phyloP scores from a whole-genome alignment of 148 eudicot genomes.

The Rhododendron molle region DNA sequence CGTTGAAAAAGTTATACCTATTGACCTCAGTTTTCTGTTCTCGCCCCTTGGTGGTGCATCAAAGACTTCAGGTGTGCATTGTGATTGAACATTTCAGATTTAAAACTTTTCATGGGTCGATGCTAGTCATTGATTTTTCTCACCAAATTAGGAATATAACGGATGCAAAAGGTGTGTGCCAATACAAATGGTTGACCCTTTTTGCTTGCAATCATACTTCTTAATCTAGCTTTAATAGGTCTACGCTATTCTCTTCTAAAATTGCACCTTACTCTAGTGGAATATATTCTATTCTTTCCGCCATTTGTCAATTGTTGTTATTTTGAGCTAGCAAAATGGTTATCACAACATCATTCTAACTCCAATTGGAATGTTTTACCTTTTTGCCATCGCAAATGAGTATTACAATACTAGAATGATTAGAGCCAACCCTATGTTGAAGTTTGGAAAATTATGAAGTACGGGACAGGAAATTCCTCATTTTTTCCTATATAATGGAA shows the following conservation, averaged over 20 bases:
- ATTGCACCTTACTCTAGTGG: too few species aligned
- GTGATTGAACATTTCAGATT: background rate
- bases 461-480: background rate
- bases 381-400: background rate
- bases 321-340: background rate
- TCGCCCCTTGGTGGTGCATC: conserved; percentile 32
- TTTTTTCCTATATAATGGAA: background rate
- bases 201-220: background rate
- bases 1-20: conserved; percentile 24
- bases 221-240: background rate
- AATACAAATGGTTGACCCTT: background rate
- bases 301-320: background rate
- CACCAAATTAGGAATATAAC: background rate
- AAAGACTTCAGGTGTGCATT: conserved; percentile 36
- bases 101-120: background rate
- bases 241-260: too few species aligned
- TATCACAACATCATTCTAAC: background rate
- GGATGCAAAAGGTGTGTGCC: background rate
- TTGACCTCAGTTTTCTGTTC: conserved; percentile 19
- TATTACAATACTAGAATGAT: background rate
- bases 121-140: background rate
- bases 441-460: background rate
- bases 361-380: background rate
- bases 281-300: background rate
- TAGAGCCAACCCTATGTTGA: background rate